Base-by-base conservation (phyloP, 768 basidiomycete species). In the Serendipita sp. region DNA sequence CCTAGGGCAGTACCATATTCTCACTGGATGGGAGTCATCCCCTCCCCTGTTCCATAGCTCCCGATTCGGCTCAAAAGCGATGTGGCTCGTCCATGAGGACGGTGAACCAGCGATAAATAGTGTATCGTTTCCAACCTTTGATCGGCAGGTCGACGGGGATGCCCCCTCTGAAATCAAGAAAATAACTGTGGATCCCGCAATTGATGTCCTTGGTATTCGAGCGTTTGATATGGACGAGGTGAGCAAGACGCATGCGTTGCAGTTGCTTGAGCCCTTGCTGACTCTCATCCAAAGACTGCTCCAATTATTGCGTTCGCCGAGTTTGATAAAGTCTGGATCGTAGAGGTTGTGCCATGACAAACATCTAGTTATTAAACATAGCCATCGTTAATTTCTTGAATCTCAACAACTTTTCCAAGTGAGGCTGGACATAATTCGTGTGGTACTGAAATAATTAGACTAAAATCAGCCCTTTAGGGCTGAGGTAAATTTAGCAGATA, bases 201-300 rank as follows among this genome's bases (percentile, higher is more conserved):
- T 60, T n/a, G 35, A 60, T n/a, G 18, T 28, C 16, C 10, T n/a
- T 24, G 16, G 16, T 30, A 32, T 60, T 10, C 56, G 56, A 32
- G 56, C 56, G n/a, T 60, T 60, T 60, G 56, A 60, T 37, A 37
- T 38, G 28, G 56, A 60, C 56, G 56, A 60, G n/a, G 48, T 51
- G 5, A 51, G 48, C n/a, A 8, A 8, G 7, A 41, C 5, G 41
- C 5, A 7, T 41, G 41, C 2, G 13, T 41, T 13, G 7, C 41
- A 41, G 13, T 13, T 13, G 5, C 41, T 41, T 2, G 24, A 41
- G 7, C 41, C 13, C 13, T 41, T 13, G 48, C 48, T 51, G 48
- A 51, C 48, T 32, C 7, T 18, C n/a, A n/a, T n/a, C 30, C 48
- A n/a, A 5, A 51, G 56, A 60, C 56, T 4, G 56, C 10, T 60